Conservation (phyloP, 306 rosid species). For the Heteromeles arbutifolia region DNA sequence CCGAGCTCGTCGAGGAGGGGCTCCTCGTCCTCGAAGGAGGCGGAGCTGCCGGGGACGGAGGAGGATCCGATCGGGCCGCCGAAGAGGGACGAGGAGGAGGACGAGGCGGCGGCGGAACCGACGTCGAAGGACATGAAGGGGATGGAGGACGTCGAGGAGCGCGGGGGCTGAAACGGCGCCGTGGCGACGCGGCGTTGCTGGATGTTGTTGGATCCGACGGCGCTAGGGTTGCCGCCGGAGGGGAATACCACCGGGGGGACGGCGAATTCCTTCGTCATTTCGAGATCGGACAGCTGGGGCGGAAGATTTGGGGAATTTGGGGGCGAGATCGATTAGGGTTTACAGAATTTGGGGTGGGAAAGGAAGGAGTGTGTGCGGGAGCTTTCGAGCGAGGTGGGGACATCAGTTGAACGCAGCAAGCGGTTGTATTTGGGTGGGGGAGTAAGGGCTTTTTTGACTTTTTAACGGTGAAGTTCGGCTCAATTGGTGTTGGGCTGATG, state of each 20-base stretch:
- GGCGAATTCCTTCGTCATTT: slow-evolving; percentile 55
- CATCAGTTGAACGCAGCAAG: neutral
- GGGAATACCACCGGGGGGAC: slow-evolving; percentile 92
- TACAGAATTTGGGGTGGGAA: neutral
- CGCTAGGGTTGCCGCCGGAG: slow-evolving; percentile 53
- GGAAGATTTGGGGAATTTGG: neutral
- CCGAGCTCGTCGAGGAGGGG: slow-evolving; percentile 96
- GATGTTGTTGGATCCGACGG: slow-evolving; percentile 27
- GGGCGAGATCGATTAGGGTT: slow-evolving; percentile 5
- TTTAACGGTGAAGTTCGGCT: neutral
- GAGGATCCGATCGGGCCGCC: slow-evolving; percentile 41
- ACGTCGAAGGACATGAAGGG: slow-evolving; percentile 96
- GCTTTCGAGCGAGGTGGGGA: neutral
- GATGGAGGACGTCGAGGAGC: slow-evolving; percentile 52
- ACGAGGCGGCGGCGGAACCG: slow-evolving; percentile 68
- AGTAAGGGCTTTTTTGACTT: neutral
- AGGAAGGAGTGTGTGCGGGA: neutral
- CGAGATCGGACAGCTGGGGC: neutral
- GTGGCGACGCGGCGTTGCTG: slow-evolving; percentile 70
- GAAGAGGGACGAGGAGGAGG: slow-evolving; percentile 49
- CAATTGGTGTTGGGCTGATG: neutral
- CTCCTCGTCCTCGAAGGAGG: slow-evolving; percentile 80
- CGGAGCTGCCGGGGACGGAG: slow-evolving; percentile 25
- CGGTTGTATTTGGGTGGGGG: neutral
- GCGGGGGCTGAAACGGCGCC: slow-evolving; percentile 80